A percentile compares a stretch with the other conserved stretches of the same genome.
phyloP scores from a whole-genome alignment of 129 eudicot species.

The Artemisia annua region DNA sequence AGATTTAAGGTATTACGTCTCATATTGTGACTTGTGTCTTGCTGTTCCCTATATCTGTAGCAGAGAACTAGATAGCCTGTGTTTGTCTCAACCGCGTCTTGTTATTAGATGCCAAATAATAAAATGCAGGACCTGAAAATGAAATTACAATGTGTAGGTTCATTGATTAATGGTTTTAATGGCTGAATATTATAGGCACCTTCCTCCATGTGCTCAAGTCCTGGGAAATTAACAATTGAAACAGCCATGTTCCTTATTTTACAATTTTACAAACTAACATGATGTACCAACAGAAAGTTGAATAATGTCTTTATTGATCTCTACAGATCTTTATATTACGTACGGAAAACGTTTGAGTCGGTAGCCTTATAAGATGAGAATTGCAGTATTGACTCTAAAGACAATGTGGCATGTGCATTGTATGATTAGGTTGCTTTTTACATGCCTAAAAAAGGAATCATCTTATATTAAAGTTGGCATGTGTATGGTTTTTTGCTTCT shows the following conservation, averaged over 20 bases:
- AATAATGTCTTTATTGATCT: background rate
- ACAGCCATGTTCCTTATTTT: too few relatives aligned
- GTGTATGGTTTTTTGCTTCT: conserved; percentile 6
- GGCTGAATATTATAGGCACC: background rate
- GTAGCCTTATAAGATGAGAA: background rate
- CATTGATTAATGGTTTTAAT: too few relatives aligned
- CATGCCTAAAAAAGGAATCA: background rate
- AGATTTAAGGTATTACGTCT: too few relatives aligned
- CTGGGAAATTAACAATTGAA: background rate
- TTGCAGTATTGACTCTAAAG: background rate
- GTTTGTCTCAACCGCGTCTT: background rate
- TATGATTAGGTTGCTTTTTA: conserved; percentile 11
- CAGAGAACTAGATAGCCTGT: background rate
- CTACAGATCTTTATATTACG: background rate
- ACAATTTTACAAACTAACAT: background rate
- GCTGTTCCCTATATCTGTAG: conserved; percentile 10
- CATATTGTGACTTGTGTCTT: background rate
- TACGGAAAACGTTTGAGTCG: background rate
- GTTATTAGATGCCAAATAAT: background rate
- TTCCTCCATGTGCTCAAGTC: conserved; percentile 4
- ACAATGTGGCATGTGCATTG: background rate
- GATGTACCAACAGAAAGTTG: conserved; percentile 4
- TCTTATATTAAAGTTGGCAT: background rate
- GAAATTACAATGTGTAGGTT: background rate
- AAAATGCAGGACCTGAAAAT: background rate